Evolutionary conservation across 805 yeast genomes (phyloP), one percentile per base, ranked within the genome.

Genomic region (Hanseniaspora pseudoguilliermondii): DNA sequence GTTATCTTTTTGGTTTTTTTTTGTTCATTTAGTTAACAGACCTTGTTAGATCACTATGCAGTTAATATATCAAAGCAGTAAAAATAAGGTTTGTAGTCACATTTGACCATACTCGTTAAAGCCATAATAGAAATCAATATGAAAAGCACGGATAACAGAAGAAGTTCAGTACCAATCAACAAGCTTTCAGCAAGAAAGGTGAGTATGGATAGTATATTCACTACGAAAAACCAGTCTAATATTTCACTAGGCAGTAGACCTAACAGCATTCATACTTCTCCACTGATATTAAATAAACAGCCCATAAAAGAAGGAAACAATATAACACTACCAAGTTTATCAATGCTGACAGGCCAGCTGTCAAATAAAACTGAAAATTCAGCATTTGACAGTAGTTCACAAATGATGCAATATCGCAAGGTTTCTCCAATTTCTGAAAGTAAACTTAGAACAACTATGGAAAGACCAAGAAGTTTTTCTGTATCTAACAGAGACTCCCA

Each of bases 381-480:
- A 7, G 32, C 34, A 25, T 13, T 25, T 25, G 42, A 39, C 4
- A 39, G 42, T 20, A 16, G 47, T 25, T 25, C 34, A 18, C 15
- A 18, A 5, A 15, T 32, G 16, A 39, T 27, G 18, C 38, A 25
- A 13, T 18, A 40, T 39, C 18, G 21, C 13, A 25, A 27, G 11
- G 13, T 25, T n/a, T 40, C 53, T 15, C 53, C 53, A n/a, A 40
- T 36, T 29, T 16, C 23, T 23, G 53, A 49, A 18, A 49, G 53
- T n/a, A 39, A 49, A 27, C 27, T 49, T 5, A 49, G 53, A 49
- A 40, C 46, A 18, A 49, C 53, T 27, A 40, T 49, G 40, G 35
- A 40, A 10, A 38, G 15, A 9, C 27, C 40, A 15, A 34, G 36
- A 21, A 49, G 53, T 7, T 11, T 21, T 5, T 49, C 53, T 5